Evolutionary conservation across 148 eudicot genomes (phyloP).

Genomic region (Vaccinium corymbosum): DNA sequence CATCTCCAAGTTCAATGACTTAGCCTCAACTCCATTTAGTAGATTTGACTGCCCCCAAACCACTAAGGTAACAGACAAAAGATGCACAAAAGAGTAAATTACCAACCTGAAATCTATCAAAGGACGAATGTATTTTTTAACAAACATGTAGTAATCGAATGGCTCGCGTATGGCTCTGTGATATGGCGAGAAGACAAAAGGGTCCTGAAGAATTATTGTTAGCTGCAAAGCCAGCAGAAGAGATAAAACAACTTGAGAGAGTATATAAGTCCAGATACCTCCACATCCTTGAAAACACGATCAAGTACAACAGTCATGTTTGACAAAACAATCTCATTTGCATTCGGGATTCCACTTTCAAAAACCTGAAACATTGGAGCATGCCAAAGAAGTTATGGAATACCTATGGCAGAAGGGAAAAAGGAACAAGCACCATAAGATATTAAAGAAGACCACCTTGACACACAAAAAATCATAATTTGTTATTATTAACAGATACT

Average conservation of each 20-base stretch:
- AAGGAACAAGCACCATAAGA: not conserved
- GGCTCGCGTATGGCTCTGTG: slow-evolving; percentile 92
- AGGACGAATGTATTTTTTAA: slow-evolving; percentile 75
- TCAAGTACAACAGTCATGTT: slow-evolving; percentile 81
- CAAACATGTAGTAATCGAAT: slow-evolving; percentile 80
- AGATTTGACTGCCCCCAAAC: not conserved
- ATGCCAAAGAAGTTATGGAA: not conserved
- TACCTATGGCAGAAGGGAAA: not conserved
- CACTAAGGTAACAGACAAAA: slow-evolving; percentile 7
- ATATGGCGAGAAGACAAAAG: slow-evolving; percentile 68
- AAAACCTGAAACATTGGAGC: slow-evolving; percentile 52
- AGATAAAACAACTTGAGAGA: slow-evolving; percentile 17
- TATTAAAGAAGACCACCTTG: not conserved
- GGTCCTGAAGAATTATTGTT: slow-evolving; percentile 59
- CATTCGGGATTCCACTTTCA: slow-evolving; percentile 65
- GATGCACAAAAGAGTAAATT: slow-evolving; percentile 8
- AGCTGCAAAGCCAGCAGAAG: slow-evolving; percentile 21
- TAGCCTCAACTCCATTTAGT: not conserved
- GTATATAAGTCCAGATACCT: slow-evolving; percentile 42
- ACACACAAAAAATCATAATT: not conserved
- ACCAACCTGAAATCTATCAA: slow-evolving; percentile 88
- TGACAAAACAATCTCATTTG: slow-evolving; percentile 71
- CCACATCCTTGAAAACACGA: slow-evolving; percentile 69
- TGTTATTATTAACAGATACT: not conserved
- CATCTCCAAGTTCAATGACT: slow-evolving; percentile 2